Conservation (phyloP, 1,139 yeast genomes). For the Blastobotrys aristatus region DNA sequence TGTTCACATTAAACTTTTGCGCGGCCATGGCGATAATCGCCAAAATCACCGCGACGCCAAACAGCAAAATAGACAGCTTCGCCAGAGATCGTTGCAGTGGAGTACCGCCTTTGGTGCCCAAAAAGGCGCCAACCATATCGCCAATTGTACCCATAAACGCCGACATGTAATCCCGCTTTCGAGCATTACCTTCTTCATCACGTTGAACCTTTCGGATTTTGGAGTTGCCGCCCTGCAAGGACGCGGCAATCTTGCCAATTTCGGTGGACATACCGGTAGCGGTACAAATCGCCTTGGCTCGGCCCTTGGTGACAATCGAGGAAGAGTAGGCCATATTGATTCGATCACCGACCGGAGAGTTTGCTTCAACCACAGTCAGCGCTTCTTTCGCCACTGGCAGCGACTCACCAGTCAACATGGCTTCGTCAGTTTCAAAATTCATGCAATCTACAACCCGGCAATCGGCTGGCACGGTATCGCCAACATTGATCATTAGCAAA, state of each 20-base stretch:
- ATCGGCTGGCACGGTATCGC: slow-evolving; percentile 80
- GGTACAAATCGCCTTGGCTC: slow-evolving; percentile 64
- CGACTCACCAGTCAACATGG: slow-evolving; percentile 76
- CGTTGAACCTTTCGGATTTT: slow-evolving; percentile 36
- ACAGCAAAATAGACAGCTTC: slow-evolving; percentile 62
- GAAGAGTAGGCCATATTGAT: slow-evolving; percentile 70
- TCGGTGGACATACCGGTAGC: slow-evolving; percentile 69
- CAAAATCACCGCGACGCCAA: slow-evolving; percentile 66
- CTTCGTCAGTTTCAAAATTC: slow-evolving; percentile 78
- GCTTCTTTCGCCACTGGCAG: slow-evolving; percentile 63
- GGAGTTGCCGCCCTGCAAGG: slow-evolving; percentile 43
- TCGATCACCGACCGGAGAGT: slow-evolving; percentile 70
- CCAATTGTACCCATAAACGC: slow-evolving; percentile 46
- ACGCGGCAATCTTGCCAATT: slow-evolving; percentile 70
- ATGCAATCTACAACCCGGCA: slow-evolving; percentile 52
- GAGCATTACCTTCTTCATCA: slow-evolving; percentile 36
- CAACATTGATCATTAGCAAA: slow-evolving; percentile 58
- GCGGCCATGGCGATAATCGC: slow-evolving; percentile 81
- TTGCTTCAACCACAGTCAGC: slow-evolving; percentile 40
- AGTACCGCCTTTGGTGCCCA: slow-evolving; percentile 74
- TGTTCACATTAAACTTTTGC: slow-evolving; percentile 59
- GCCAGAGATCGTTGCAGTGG: slow-evolving; percentile 67
- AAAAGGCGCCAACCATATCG: slow-evolving; percentile 56
- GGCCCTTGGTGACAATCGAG: slow-evolving; percentile 68
- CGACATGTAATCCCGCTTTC: slow-evolving; percentile 45